Percentiles rank a stretch among this genome's conserved stretches.
Conservation (phyloP, 495 filamentous ascomycete genomes). For the Penicillium salamii region DNA sequence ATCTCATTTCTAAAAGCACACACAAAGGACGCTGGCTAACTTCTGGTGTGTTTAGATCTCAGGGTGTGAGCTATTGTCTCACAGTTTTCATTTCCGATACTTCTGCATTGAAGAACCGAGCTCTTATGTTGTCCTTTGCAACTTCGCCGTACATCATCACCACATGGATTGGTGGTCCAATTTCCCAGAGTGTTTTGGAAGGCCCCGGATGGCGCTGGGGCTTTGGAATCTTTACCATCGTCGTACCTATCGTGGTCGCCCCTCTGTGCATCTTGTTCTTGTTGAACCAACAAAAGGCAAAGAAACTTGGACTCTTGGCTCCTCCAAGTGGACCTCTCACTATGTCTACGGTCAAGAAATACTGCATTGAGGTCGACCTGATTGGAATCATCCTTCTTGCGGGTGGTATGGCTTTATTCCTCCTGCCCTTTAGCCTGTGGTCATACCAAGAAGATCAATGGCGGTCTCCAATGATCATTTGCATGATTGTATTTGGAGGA, state of each 20-base stretch:
- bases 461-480: conserved; percentile 45
- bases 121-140: conserved; percentile 51
- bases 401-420: conserved; percentile 54
- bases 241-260: conserved; percentile 49
- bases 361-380: conserved; percentile 28
- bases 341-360: conserved; percentile 16
- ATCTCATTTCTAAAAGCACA: not conserved
- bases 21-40: conserved; percentile 25
- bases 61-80: conserved; percentile 43
- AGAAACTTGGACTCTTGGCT: conserved; percentile 32
- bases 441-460: conserved; percentile 39
- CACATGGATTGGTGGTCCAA: conserved; percentile 46
- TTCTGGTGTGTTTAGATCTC: conserved; percentile 42
- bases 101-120: conserved; percentile 54
- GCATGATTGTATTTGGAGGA: conserved; percentile 51
- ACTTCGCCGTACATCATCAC: conserved; percentile 58
- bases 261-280: conserved; percentile 35
- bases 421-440: conserved; percentile 51
- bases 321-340: conserved; percentile 23
- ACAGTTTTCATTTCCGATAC: conserved; percentile 59
- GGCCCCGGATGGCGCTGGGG: conserved; percentile 53
- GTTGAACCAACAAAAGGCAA: conserved; percentile 53
- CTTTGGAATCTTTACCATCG: conserved; percentile 57
- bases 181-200: conserved; percentile 33
- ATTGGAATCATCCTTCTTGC: conserved; percentile 54